Evolutionary conservation across 768 basidiomycete genomes (phyloP).

Genomic region (Lyophyllum semitale): DNA sequence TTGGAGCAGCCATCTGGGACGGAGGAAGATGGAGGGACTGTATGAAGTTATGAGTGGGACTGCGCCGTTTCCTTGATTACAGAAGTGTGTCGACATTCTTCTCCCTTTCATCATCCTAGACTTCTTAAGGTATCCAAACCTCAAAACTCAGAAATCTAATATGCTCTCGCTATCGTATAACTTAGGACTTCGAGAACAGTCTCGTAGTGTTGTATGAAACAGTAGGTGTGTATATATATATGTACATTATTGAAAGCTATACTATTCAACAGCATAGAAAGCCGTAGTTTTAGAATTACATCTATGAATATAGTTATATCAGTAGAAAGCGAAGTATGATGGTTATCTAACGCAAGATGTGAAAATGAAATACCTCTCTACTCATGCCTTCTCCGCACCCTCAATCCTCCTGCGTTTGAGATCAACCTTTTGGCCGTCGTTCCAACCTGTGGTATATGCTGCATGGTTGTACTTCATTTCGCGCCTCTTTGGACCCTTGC

Average conservation of each 20-base stretch:
- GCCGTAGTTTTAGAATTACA: too few relatives aligned
- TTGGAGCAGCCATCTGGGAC: constrained; percentile 72
- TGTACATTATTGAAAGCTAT: too few relatives aligned
- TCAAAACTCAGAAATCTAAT: too few relatives aligned
- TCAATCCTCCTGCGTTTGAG: constrained; percentile 6
- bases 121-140: not conserved
- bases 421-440: constrained; percentile 8
- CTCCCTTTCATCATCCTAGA: not conserved
- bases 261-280: too few relatives aligned
- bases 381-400: not conserved
- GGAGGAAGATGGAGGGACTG: constrained; percentile 59
- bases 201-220: too few relatives aligned
- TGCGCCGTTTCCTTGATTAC: not conserved
- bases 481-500: not conserved
- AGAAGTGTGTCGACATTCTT: not conserved
- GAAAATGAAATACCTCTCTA: not conserved
- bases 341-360: not conserved
- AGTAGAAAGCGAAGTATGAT: too few relatives aligned
- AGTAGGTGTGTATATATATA: too few relatives aligned
- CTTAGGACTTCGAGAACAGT: too few relatives aligned
- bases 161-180: too few relatives aligned
- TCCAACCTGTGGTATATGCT: constrained; percentile 8
- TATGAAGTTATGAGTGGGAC: constrained; percentile 66
- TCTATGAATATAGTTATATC: too few relatives aligned
- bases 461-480: not conserved